These are phyloP conservation scores for Ramaria rubella DNA, from an alignment of 768 basidiomycete genomes.

Conservation along the genomic window DNA sequence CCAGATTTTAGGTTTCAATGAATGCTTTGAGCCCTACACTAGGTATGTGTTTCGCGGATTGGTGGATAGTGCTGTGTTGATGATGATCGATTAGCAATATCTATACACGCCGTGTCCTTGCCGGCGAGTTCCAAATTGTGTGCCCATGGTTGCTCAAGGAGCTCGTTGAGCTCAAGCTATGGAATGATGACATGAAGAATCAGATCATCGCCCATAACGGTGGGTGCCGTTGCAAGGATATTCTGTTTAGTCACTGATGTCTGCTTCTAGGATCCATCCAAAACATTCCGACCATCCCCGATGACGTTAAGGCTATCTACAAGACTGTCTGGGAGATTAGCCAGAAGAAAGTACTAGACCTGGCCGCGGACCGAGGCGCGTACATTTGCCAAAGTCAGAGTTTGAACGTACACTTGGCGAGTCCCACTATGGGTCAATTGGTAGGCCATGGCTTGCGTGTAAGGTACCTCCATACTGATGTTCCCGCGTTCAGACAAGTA, in stretches of 20 bases:
- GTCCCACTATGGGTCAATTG: conserved; percentile 85
- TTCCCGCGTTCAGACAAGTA: conserved; percentile 47
- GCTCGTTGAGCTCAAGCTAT: conserved; percentile 88
- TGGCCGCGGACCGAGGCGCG: conserved; percentile 97
- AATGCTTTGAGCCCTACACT: conserved; percentile 99
- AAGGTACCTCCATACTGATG: conserved; percentile 16
- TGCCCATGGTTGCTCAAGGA: conserved; percentile 99
- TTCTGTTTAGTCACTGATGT: not conserved
- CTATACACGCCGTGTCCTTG: conserved; percentile 97
- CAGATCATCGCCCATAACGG: conserved; percentile 95
- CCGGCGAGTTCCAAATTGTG: conserved; percentile 98
- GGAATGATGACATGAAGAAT: conserved; percentile 99
- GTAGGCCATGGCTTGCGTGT: conserved; percentile 19
- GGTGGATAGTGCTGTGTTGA: conserved; percentile 6
- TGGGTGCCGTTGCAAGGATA: conserved; percentile 19
- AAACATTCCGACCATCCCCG: conserved; percentile 82
- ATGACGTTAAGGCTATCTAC: conserved; percentile 94
- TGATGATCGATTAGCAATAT: conserved; percentile 62
- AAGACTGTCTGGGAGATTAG: conserved; percentile 99
- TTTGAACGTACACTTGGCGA: conserved; percentile 86
- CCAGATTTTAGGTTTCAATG: conserved; percentile 97
- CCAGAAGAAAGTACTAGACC: conserved; percentile 96
- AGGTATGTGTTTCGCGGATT: conserved; percentile 41
- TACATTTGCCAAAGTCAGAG: conserved; percentile 97
- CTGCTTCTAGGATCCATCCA: conserved; percentile 51